These are phyloP conservation scores for Scheffersomyces lignicola DNA, from an alignment of 1,139 yeast genomes.

Conservation along the genomic window DNA sequence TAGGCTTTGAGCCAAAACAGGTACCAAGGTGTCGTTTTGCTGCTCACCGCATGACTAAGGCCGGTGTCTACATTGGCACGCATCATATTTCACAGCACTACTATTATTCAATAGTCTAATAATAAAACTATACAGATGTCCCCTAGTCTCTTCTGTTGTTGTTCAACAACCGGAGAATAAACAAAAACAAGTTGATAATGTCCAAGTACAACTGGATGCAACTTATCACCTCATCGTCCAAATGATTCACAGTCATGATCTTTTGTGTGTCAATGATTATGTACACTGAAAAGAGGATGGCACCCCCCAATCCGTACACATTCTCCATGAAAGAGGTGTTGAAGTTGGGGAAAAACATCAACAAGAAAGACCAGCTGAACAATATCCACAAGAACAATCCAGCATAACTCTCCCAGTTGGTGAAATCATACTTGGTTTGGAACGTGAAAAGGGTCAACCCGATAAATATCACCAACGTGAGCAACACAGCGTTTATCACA, in stretches of 20 bases:
- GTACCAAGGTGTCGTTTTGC: too few species aligned
- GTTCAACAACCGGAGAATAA: conserved; percentile 68
- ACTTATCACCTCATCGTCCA: conserved; percentile 85
- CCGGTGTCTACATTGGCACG: too few species aligned
- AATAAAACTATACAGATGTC: too few species aligned
- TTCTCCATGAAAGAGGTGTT: conserved; percentile 11
- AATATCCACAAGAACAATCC: conserved; percentile 65
- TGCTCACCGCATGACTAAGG: too few species aligned
- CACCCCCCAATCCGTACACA: conserved; percentile 72
- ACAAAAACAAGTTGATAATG: conserved; percentile 75
- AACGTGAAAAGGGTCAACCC: conserved; percentile 78
- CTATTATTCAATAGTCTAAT: too few species aligned
- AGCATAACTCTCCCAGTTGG: conserved; percentile 68
- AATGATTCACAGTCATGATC: conserved; percentile 74
- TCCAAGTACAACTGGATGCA: conserved; percentile 79
- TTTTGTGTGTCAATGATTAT: conserved; percentile 80
- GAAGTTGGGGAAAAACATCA: conserved; percentile 64
- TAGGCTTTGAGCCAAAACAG: too few species aligned
- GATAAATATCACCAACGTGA: conserved; percentile 68
- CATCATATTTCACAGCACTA: too few species aligned
- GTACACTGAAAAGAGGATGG: conserved; percentile 69
- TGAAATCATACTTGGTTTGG: conserved; percentile 80
- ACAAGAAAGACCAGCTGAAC: conserved; percentile 70
- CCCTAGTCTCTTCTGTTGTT: conserved; percentile 23
- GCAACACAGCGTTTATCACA: conserved; percentile 68